Base-by-base conservation (phyloP, 805 yeast genomes). In the Saturnispora gosingensis region DNA sequence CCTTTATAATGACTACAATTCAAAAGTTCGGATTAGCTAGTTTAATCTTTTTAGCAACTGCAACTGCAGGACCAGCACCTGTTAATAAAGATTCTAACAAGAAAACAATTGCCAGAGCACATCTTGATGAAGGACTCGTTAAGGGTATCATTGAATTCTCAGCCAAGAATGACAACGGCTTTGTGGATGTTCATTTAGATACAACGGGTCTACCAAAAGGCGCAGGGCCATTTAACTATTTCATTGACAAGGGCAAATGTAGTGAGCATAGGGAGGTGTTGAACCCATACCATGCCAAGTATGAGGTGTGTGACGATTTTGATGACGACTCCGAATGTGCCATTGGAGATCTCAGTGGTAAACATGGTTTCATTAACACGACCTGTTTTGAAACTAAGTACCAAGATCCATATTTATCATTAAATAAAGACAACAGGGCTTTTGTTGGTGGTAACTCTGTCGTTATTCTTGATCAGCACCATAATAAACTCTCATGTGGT, bases 321-420 rank as follows among this genome's bases (percentile, higher is more conserved):
- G 70, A 69, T 16, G 71, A 75, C 58, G 83, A 83, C 64, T 64
- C 81, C 7, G 69, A 64, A 35, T 84, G 88, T 63, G 81, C 81
- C 65, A 78, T 83, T 42, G 91, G 91, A 53, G 90, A 84, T 61
- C 76, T 84, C 59, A 77, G 86, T 35, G 91, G 91, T 43, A 84
- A 83, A 64, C 89, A 84, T 66, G 91, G 91, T 11, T 75, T 69
- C 68, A 81, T 85, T 60, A 75, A 82, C 61, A 74, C 86, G 20
- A 82, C 87, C 11, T 82, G 88, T 62, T 82, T 78, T 64, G 83
- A 82, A 65, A 70, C 79, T 28, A 72, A 73, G 53, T 85, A 81
- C 63, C 67, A 72, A 53, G 90, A 85, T 61, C 83, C 82, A 6
- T 84, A 75, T 64, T 64, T 85, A 50, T 81, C 89, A 0, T 73